phyloP scores from a whole-genome alignment of 805 yeast species.

The Candida chilensis region DNA sequence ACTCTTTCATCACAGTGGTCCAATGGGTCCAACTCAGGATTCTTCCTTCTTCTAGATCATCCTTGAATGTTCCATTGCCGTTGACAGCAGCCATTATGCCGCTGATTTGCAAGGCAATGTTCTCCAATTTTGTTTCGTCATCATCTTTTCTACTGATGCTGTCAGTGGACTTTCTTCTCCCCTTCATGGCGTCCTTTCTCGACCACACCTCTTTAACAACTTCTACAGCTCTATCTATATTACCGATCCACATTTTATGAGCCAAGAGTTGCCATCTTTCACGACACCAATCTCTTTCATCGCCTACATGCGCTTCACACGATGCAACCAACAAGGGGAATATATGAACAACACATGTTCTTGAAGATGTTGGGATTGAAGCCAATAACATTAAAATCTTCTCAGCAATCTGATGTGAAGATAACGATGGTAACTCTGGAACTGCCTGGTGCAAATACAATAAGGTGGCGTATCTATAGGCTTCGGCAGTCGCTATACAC shows the following conservation, averaged over 20 bases:
- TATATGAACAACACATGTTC: conserved; percentile 50
- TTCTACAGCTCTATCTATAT: conserved; percentile 55
- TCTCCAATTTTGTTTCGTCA: conserved; percentile 9
- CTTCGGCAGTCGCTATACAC: conserved; percentile 62
- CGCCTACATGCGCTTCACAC: conserved; percentile 52
- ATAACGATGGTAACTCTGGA: conserved; percentile 52
- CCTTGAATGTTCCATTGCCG: conserved; percentile 16
- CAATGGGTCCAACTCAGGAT: conserved; percentile 50
- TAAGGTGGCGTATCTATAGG: conserved; percentile 52
- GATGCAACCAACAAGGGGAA: conserved; percentile 59
- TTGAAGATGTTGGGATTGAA: conserved; percentile 50
- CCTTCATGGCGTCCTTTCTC: conserved; percentile 39
- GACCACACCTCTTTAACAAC: conserved; percentile 69
- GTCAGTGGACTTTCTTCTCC: conserved; percentile 9
- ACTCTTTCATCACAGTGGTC: conserved; percentile 63
- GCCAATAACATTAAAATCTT: conserved; percentile 52
- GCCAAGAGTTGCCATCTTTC: conserved; percentile 47
- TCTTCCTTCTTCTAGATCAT: conserved; percentile 25
- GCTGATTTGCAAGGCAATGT: conserved; percentile 21
- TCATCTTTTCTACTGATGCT: conserved; percentile 1
- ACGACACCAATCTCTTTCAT: conserved; percentile 54
- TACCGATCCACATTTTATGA: conserved; percentile 54
- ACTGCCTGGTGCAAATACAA: conserved; percentile 62
- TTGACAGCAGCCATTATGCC: conserved; percentile 31
- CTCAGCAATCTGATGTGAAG: conserved; percentile 49